Evolutionary conservation across 163 green algal species (phyloP), one percentile per base, ranked within the genome.

Genomic region (Picocystis sp.): DNA sequence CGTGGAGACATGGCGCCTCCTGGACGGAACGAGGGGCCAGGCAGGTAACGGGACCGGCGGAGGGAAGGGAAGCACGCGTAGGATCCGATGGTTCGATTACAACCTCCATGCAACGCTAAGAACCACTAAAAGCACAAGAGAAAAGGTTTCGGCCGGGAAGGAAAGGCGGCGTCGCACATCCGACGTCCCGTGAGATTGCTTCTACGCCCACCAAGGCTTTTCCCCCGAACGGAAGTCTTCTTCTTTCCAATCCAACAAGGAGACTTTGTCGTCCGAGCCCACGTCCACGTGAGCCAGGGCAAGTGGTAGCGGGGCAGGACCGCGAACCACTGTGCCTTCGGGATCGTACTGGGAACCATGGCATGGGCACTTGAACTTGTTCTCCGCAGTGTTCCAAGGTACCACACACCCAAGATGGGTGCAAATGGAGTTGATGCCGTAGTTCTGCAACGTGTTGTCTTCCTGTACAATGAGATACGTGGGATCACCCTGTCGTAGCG

Each of bases 321-420:
- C 89, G 47, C 89, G 83, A 52, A 97, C 74, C 43, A 94, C 85
- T 80, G 94, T 97, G 73, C 89, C 89, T 65, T 92, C 63, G 33
- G 52, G 50, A 68, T 98, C 87, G 78, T 98, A 98, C 72, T 95
- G 89, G 34, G 80, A 93, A 57, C 89, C 89, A 72, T 98, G 89
- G 84, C 89, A 97, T 23, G 89, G 89, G 84, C 89, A 97, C 80
- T 87, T 93, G 82, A 97, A 98, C 82, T 96, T 93, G 73, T 94
- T 93, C 77, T 94, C 85, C 49, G 79, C 82, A 45, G 43, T 35
- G 47, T 88, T 81, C 87, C 87, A 98, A 9, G 89, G 89, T 15
- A 98, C 89, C 50, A 98, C 89, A 75, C 89, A 98, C 45, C 89
- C 89, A 60, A 98, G 62, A 73, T 98, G 89, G 23, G 89, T 98